Evolutionary conservation across 2,329 filamentous ascomycete species (phyloP).

Genomic region (Hortaea sp.): DNA sequence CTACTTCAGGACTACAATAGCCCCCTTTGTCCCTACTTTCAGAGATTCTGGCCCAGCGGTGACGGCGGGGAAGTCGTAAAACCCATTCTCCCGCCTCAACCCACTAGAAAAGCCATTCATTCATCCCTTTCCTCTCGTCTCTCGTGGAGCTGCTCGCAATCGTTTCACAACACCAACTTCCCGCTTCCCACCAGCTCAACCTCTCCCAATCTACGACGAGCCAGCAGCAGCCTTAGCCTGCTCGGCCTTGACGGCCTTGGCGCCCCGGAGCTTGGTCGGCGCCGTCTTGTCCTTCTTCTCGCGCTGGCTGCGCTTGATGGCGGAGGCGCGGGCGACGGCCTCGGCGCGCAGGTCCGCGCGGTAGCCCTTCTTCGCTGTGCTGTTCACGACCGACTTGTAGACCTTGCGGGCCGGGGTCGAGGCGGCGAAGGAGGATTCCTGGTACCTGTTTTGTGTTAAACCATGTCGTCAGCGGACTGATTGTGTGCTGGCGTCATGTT

Average conservation of each 20-base stretch:
- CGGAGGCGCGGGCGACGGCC: conserved; percentile 79
- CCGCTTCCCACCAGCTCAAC: no score
- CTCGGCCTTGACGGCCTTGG: conserved; percentile 21
- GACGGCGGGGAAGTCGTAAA: no score
- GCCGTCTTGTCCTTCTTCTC: conserved; percentile 68
- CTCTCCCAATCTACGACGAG: conserved; percentile 3
- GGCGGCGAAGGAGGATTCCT: conserved; percentile 59
- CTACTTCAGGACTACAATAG: no score
- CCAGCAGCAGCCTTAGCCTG: conserved; percentile 8
- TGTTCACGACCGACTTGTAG: conserved; percentile 79
- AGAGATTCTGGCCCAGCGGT: no score
- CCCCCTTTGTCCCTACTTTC: no score
- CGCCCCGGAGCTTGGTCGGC: conserved; percentile 37
- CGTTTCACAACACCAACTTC: no score
- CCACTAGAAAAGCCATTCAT: no score
- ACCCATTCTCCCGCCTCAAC: no score
- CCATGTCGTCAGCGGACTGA: no score
- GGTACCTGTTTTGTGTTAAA: conserved; percentile 30
- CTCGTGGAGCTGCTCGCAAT: no score
- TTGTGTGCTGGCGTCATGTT: not conserved
- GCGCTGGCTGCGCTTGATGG: conserved; percentile 62
- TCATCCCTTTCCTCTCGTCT: no score
- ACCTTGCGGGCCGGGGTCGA: conserved; percentile 72
- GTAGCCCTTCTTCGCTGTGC: conserved; percentile 77
- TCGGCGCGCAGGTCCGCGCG: conserved; percentile 43